These are phyloP conservation scores for Eutrema heterophyllum DNA, from an alignment of 345 rosid genomes.

Conservation along the genomic window DNA sequence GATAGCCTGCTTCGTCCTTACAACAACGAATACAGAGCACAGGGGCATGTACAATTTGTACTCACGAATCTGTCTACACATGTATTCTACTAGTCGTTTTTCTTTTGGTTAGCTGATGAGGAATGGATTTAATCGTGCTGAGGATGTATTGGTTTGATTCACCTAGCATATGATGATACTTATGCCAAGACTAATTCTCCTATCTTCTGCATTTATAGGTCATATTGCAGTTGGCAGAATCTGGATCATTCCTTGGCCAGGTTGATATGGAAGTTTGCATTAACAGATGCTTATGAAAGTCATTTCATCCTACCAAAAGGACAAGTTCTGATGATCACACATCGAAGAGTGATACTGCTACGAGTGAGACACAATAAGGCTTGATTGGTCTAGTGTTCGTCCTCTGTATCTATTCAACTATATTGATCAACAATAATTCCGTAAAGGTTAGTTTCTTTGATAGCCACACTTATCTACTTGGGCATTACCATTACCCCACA, in stretches of 20 bases:
- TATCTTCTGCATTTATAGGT: slow-evolving; percentile 48
- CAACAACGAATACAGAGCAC: slow-evolving; percentile 68
- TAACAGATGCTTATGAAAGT: slow-evolving; percentile 92
- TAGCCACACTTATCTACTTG: no score
- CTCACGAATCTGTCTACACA: background rate
- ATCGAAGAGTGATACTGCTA: slow-evolving; percentile 71
- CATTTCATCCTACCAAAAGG: slow-evolving; percentile 81
- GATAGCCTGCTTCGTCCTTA: slow-evolving; percentile 89
- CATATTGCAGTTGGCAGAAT: slow-evolving; percentile 88
- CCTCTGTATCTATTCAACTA: no score
- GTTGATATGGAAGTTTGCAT: slow-evolving; percentile 96
- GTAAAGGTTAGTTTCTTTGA: no score
- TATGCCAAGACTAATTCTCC: background rate
- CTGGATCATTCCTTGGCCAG: slow-evolving; percentile 82
- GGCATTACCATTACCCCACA: no score
- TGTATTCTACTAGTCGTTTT: background rate
- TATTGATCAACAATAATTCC: no score
- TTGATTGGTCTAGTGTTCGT: no score
- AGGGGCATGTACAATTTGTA: slow-evolving; percentile 66
- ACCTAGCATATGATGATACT: background rate
- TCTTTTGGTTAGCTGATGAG: background rate
- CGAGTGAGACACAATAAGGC: slow-evolving; percentile 44
- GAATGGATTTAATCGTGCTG: background rate
- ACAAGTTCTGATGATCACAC: slow-evolving; percentile 62
- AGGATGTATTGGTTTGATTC: background rate